Base-by-base conservation (phyloP, 768 basidiomycete species). In the Dioszegia crocea region DNA sequence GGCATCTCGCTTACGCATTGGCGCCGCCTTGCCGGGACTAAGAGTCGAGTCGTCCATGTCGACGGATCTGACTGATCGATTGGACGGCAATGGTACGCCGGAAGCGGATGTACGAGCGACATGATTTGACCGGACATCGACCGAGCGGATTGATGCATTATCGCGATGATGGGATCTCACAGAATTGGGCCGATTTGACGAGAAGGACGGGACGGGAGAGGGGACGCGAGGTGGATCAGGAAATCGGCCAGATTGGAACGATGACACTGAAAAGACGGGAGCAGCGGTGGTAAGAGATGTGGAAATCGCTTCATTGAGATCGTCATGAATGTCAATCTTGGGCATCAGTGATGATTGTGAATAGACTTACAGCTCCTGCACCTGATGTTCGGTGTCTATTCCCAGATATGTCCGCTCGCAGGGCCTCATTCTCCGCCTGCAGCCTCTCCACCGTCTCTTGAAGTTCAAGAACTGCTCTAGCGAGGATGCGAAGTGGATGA, bases 261-360 rank as follows among this genome's bases (percentile, higher is more conserved):
- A 27, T 19, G 14, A 26, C 16, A 58, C 39, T 2, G 38, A 30
- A 38, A n/a, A 29, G 39, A 36, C 24, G 3, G 48, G 29, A 10
- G 36, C 31, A 33, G 51, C 10, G 2, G 43, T 23, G 16, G 64
- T 67, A n/a, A 75, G 57, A 0, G 67, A 66, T 19, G 74, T 73
- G 21, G 71, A 73, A n/a, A 75, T 58, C 8, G 74, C 74, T 61
- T 75, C 74, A 40, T 65, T 64, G 0, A 75, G 49, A 40, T 59
- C 65, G 31, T 75, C 71, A 54, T 73, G 71, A 21, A 75, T 62
- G 4, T 68, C 67, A 6, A 59, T 48, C 67, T 60, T 24, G 8
- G 9, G 17, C 43, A 36, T 33, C 30, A 33, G 26, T 36, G 33
- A 24, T 24, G 29, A 40, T 43, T 24, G 17, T n/a, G 14, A 17